Evolutionary conservation across 2,329 filamentous ascomycete species (phyloP), one percentile per base, ranked within the genome.

Genomic region (Sporothrix mexicana): DNA sequence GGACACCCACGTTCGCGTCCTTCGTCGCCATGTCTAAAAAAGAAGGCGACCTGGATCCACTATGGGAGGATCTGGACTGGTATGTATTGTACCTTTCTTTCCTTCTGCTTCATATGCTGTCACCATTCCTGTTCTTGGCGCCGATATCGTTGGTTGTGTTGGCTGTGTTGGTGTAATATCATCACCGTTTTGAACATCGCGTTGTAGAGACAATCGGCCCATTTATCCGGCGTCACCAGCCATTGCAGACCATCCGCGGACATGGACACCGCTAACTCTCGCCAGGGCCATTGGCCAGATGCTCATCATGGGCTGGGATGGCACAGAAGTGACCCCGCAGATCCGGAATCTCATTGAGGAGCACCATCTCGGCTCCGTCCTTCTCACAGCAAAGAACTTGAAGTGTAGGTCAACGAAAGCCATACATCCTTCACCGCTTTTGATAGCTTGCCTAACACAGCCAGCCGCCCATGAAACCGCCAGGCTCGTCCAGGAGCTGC

Each of bases 381-480:
- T 94, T 74, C 83, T 96, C 75, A 95, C 93, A 53, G 92, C 92
- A 75, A 95, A 95, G 84, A 96, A 96, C 77, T 85, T 95, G 71
- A 94, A 93, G 86, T 93, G 93, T n/a, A n/a, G n/a, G n/a, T n/a
- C n/a, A n/a, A n/a, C n/a, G n/a, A n/a, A n/a, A n/a, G n/a, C n/a
- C n/a, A n/a, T n/a, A n/a, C n/a, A n/a, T n/a, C 25, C 71, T 74
- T 25, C 41, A 75, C 76, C 74, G 72, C 74, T 1, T 69, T 75
- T 76, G 71, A 74, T 70, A 13, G 69, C 71, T 76, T 45, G 30
- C 30, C 30, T 36, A 36, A 36, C 30, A 36, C 30, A 36, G 30
- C 8, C 80, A 98, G 95, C 95, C 79, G 95, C 95, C 74, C 91
- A 97, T 80, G 93, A 98, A 79, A 95, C 95, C 45, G 95, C 95